phyloP scores from a whole-genome alignment of 768 basidiomycete species.

The Lactarius indigo region DNA sequence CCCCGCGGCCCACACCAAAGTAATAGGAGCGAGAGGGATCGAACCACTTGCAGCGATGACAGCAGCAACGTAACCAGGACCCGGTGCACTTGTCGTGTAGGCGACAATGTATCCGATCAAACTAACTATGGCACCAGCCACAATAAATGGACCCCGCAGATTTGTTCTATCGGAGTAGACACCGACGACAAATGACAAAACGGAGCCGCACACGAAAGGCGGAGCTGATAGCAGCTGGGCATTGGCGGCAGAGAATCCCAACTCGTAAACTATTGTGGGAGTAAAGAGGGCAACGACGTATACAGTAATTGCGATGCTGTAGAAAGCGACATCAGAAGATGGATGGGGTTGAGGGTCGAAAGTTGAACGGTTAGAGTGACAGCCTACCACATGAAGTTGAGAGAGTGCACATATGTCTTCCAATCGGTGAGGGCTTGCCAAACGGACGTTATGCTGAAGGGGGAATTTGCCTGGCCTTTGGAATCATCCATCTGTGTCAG shows the following conservation, averaged over 20 bases:
- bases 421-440: conserved; percentile 35
- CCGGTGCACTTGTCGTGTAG: conserved; percentile 34
- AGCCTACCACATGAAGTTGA: conserved; percentile 34
- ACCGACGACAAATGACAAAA: conserved; percentile 31
- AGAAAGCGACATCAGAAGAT: conserved; percentile 33
- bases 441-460: conserved; percentile 35
- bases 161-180: conserved; percentile 36
- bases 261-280: conserved; percentile 34
- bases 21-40: conserved; percentile 47
- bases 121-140: conserved; percentile 37
- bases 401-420: conserved; percentile 36
- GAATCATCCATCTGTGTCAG: conserved; percentile 31
- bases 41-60: conserved; percentile 51
- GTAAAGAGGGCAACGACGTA: conserved; percentile 42
- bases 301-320: conserved; percentile 33
- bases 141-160: conserved; percentile 47
- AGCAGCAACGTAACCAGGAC: conserved; percentile 43
- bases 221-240: conserved; percentile 40
- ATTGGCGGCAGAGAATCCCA: conserved; percentile 46
- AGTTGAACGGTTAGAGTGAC: no score
- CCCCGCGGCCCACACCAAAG: conserved; percentile 52
- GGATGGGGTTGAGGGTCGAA: neutral
- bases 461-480: conserved; percentile 32
- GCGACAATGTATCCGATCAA: conserved; percentile 51
- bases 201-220: conserved; percentile 34